Conservation (phyloP, 306 rosid species). For the Trifolium dubium region DNA sequence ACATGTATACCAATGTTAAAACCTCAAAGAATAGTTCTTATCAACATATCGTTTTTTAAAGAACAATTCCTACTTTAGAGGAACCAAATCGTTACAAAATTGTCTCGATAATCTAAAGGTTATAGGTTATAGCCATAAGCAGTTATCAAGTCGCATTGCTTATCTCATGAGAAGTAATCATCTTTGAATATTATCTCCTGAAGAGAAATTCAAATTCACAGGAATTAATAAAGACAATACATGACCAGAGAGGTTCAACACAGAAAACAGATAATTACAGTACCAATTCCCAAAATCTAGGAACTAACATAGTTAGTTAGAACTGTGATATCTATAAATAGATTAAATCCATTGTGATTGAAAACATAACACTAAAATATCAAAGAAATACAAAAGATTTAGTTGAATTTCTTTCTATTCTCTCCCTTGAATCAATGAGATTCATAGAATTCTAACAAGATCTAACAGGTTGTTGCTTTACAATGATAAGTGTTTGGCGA, state of each 20-base stretch:
- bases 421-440: too few relatives aligned
- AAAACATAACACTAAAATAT: too few relatives aligned
- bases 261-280: conserved; percentile 10
- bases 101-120: conserved; percentile 11
- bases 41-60: neutral
- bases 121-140: conserved; percentile 9
- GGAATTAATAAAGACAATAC: neutral
- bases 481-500: conserved; percentile 2
- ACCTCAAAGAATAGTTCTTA: neutral
- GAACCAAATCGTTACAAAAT: neutral
- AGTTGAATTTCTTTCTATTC: too few relatives aligned
- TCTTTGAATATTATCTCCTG: neutral
- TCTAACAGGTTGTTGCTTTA: conserved; percentile 16
- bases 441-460: too few relatives aligned
- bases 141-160: conserved; percentile 20
- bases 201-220: neutral
- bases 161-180: neutral
- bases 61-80: neutral
- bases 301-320: too few relatives aligned
- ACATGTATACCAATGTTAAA: neutral
- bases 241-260: conserved; percentile 15
- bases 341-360: too few relatives aligned
- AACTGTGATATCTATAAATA: too few relatives aligned
- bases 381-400: too few relatives aligned
- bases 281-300: too few relatives aligned